Evolutionary conservation across 2,329 filamentous ascomycete species (phyloP).

Genomic region (Pseudogymnoascus sp.): DNA sequence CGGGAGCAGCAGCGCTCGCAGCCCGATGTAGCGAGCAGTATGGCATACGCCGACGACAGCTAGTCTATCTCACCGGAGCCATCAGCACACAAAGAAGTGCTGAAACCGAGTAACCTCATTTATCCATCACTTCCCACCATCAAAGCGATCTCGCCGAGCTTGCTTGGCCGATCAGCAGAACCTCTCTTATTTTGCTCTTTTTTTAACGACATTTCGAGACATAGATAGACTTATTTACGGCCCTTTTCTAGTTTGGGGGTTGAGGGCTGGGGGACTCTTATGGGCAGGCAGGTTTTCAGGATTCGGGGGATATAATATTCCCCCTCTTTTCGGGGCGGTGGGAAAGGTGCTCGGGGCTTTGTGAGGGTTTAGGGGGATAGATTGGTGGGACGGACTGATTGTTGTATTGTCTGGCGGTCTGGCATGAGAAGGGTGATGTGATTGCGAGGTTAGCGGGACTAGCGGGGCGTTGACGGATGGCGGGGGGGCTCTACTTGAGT

Average conservation of each 20-base stretch:
- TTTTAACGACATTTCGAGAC: neutral
- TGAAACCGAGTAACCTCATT: neutral
- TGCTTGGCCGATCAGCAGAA: neutral
- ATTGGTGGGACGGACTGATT: neutral
- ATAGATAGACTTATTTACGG: constrained; percentile 2
- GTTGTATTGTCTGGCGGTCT: neutral
- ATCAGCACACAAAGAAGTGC: neutral
- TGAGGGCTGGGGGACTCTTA: neutral
- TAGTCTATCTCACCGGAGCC: neutral
- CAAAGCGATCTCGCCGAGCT: neutral
- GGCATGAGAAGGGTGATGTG: neutral
- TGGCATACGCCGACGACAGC: neutral
- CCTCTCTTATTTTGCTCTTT: neutral
- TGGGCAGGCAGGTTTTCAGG: neutral
- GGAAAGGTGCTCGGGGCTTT: neutral
- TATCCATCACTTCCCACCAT: neutral
- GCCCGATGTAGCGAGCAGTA: neutral
- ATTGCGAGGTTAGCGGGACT: neutral
- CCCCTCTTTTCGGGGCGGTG: neutral
- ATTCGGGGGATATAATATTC: neutral
- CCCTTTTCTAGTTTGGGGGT: neutral
- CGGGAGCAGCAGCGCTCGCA: constrained; percentile 20
- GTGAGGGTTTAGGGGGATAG: neutral
- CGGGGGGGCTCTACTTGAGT: neutral
- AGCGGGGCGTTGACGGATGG: neutral